Evolutionary conservation across 768 basidiomycete species (phyloP).

Genomic region (Auriscalpium orientale): DNA sequence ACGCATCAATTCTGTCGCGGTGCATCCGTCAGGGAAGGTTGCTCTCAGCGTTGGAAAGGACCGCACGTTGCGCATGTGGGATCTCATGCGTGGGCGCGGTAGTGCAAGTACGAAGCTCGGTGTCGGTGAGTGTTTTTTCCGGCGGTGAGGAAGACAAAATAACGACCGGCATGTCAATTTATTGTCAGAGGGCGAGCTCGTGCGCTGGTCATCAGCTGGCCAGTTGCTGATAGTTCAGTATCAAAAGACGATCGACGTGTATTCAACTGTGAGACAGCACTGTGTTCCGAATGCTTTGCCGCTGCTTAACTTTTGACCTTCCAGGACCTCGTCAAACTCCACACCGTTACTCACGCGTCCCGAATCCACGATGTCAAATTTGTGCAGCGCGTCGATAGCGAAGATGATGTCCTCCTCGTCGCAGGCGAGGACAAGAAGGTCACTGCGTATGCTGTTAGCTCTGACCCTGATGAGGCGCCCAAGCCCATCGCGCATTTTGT

Average conservation of each 20-base stretch:
- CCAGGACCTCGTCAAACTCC: constrained; percentile 73
- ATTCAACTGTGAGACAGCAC: constrained; percentile 53
- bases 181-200: constrained; percentile 78
- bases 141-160: not conserved
- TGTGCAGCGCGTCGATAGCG: constrained; percentile 46
- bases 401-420: constrained; percentile 67
- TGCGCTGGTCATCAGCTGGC: constrained; percentile 79
- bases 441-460: constrained; percentile 61
- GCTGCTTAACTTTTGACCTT: not conserved
- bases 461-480: constrained; percentile 38
- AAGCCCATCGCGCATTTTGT: constrained; percentile 60
- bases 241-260: constrained; percentile 71
- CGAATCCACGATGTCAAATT: constrained; percentile 84
- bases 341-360: constrained; percentile 68
- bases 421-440: constrained; percentile 89
- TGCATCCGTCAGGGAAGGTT: constrained; percentile 90
- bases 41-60: constrained; percentile 90
- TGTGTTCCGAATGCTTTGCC: not conserved
- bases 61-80: constrained; percentile 92
- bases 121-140: constrained; percentile 47
- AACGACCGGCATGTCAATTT: not conserved
- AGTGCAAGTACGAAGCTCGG: constrained; percentile 85
- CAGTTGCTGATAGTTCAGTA: constrained; percentile 75
- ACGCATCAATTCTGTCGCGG: constrained; percentile 80
- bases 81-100: constrained; percentile 91